Evolutionary conservation across 1,139 yeast species (phyloP).

Genomic region (Debaryomycetaceae sp.): DNA sequence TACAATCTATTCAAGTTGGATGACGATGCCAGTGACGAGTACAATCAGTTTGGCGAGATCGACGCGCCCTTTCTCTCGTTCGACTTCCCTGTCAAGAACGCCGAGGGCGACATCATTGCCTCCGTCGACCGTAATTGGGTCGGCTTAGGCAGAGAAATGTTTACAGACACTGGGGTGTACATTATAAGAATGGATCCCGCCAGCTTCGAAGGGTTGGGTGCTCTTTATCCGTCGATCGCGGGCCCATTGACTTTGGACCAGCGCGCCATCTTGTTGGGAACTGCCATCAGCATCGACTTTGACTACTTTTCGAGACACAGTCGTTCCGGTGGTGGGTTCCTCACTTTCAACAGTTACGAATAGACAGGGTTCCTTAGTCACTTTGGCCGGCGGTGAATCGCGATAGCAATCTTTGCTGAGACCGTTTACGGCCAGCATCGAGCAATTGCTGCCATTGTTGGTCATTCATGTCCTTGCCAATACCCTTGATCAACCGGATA

Average conservation of each 20-base stretch:
- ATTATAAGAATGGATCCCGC: constrained; percentile 78
- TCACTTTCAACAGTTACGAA: constrained; percentile 36
- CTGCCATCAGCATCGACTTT: constrained; percentile 88
- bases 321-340: constrained; percentile 41
- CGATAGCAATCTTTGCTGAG: constrained; percentile 13
- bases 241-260: constrained; percentile 67
- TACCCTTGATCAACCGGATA: constrained; percentile 40
- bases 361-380: constrained; percentile 9
- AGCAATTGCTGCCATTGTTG: constrained; percentile 43
- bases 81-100: constrained; percentile 73
- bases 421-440: constrained; percentile 24
- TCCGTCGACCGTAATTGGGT: constrained; percentile 92
- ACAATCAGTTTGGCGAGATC: constrained; percentile 73
- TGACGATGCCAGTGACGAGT: constrained; percentile 42
- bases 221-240: constrained; percentile 35
- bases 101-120: constrained; percentile 56
- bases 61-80: constrained; percentile 86
- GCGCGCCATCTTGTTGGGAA: constrained; percentile 79
- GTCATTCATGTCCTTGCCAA: constrained; percentile 32
- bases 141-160: constrained; percentile 85
- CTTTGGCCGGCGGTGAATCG: background rate
- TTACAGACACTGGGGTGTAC: constrained; percentile 93
- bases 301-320: constrained; percentile 93
- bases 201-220: constrained; percentile 48
- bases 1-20: constrained; percentile 69